A percentile compares a stretch with the other conserved stretches of the same genome.
phyloP scores from a whole-genome alignment of 495 filamentous ascomycete genomes.

The Apiosordaria backusii region DNA sequence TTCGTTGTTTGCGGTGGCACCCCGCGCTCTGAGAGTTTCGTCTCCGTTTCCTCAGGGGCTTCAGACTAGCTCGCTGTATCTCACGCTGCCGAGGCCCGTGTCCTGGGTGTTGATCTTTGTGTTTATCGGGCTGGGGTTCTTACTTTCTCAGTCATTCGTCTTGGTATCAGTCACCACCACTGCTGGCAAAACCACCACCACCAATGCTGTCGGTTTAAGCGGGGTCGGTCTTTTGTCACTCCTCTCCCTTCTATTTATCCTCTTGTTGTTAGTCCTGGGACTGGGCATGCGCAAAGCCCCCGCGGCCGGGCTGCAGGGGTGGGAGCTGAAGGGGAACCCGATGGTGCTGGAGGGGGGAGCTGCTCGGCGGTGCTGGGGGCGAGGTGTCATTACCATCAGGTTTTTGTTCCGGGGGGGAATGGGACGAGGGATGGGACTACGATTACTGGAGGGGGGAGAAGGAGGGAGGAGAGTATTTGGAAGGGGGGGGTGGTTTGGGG shows the following conservation, averaged over 20 bases:
- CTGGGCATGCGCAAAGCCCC: slow-evolving; percentile 35
- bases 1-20: slow-evolving; percentile 32
- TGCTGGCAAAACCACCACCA: neutral
- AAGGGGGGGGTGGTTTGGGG: slow-evolving; percentile 37
- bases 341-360: slow-evolving; percentile 36
- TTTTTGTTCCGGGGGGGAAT: neutral
- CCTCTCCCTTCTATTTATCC: slow-evolving; percentile 29
- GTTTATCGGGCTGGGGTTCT: slow-evolving; percentile 38
- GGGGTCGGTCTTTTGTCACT: slow-evolving; percentile 36
- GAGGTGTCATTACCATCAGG: slow-evolving; percentile 33
- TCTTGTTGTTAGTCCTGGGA: slow-evolving; percentile 28
- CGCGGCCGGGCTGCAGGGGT: slow-evolving; percentile 28
- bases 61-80: slow-evolving; percentile 38
- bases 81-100: slow-evolving; percentile 39
- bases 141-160: slow-evolving; percentile 37
- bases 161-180: slow-evolving; percentile 21
- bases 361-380: slow-evolving; percentile 45
- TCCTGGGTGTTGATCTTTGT: slow-evolving; percentile 36
- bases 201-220: slow-evolving; percentile 32
- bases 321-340: slow-evolving; percentile 38
- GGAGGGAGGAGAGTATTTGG: slow-evolving; percentile 24
- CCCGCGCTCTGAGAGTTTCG: slow-evolving; percentile 38
- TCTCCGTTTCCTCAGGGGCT: slow-evolving; percentile 24
- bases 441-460: slow-evolving; percentile 7
- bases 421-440: slow-evolving; percentile 14